Percentiles rank a stretch among this genome's conserved stretches.
Conservation (phyloP, 1,139 yeast species). For the Lodderomyces jiufengensis region DNA sequence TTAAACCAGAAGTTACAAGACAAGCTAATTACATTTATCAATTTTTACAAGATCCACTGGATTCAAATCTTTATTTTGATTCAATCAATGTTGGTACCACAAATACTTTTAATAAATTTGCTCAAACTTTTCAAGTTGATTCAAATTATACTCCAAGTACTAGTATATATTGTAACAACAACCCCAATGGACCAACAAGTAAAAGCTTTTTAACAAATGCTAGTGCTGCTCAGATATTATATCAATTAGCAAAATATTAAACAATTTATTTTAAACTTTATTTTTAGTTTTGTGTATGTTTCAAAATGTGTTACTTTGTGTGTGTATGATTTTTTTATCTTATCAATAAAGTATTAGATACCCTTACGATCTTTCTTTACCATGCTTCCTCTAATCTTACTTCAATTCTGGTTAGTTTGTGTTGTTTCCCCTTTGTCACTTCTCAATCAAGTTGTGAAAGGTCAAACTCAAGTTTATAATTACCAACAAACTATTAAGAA, state of each 20-base stretch:
- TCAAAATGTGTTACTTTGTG: too few relatives aligned
- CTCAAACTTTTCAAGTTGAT: constrained; percentile 9
- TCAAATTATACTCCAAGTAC: constrained; percentile 2
- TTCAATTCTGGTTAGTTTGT: too few relatives aligned
- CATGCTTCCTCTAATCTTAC: too few relatives aligned
- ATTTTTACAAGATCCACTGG: constrained; percentile 23
- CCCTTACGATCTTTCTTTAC: too few relatives aligned
- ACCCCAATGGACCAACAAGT: constrained; percentile 13
- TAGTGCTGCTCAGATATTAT: constrained; percentile 24
- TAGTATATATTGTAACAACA: constrained; percentile 15
- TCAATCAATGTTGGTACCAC: constrained; percentile 14
- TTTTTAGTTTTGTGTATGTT: neutral
- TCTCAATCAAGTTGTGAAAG: too few relatives aligned
- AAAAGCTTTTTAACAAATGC: constrained; percentile 20
- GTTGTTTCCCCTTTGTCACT: too few relatives aligned
- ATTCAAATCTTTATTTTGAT: constrained; percentile 16
- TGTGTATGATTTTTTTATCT: neutral
- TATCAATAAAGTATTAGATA: neutral
- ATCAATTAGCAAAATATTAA: constrained; percentile 10
- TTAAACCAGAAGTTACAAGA: constrained; percentile 18
- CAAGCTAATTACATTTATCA: constrained; percentile 23
- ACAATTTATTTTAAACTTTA: neutral
- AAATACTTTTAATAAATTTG: constrained; percentile 12
- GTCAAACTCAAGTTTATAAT: too few relatives aligned
- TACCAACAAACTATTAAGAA: constrained; percentile 17